phyloP scores from a whole-genome alignment of 495 filamentous ascomycete species.

The Neurospora sp. region DNA sequence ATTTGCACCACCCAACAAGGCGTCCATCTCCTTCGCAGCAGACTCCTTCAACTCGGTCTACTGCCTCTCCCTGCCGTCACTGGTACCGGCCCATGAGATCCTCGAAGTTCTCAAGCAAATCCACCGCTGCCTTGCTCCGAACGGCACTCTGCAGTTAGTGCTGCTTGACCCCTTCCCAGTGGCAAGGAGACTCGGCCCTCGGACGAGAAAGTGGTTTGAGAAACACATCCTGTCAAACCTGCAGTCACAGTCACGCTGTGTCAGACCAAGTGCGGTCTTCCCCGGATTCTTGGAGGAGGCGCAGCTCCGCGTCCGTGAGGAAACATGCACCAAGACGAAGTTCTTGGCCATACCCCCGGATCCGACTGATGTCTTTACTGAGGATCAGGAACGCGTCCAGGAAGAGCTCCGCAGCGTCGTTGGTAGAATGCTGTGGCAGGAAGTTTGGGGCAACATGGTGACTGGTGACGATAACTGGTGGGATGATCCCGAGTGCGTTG shows the following conservation, averaged over 20 bases:
- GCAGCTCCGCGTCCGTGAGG: slow-evolving; percentile 23
- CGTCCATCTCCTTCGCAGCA: slow-evolving; percentile 22
- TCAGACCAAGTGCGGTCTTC: slow-evolving; percentile 32
- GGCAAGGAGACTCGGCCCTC: slow-evolving; percentile 32
- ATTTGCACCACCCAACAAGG: slow-evolving; percentile 21
- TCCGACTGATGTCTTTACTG: not conserved
- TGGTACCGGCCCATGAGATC: slow-evolving; percentile 29
- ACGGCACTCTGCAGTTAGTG: slow-evolving; percentile 32
- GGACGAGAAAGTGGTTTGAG: slow-evolving; percentile 37
- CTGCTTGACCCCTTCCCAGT: slow-evolving; percentile 39
- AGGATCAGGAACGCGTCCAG: slow-evolving; percentile 9
- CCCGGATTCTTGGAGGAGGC: slow-evolving; percentile 34
- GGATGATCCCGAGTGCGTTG: slow-evolving; percentile 36
- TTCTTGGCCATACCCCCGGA: slow-evolving; percentile 22
- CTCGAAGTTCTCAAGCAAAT: slow-evolving; percentile 28
- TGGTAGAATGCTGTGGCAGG: slow-evolving; percentile 34
- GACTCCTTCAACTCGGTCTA: slow-evolving; percentile 25
- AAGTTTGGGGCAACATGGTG: slow-evolving; percentile 38
- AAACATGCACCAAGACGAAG: slow-evolving; percentile 24
- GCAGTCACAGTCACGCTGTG: slow-evolving; percentile 34
- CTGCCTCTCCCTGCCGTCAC: slow-evolving; percentile 26
- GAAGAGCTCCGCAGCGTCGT: slow-evolving; percentile 28
- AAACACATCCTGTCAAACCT: slow-evolving; percentile 36
- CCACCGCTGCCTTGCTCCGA: slow-evolving; percentile 25
- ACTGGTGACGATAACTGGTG: slow-evolving; percentile 39